Conservation (phyloP, 2,329 filamentous ascomycete genomes). For the Cadophora sp. region DNA sequence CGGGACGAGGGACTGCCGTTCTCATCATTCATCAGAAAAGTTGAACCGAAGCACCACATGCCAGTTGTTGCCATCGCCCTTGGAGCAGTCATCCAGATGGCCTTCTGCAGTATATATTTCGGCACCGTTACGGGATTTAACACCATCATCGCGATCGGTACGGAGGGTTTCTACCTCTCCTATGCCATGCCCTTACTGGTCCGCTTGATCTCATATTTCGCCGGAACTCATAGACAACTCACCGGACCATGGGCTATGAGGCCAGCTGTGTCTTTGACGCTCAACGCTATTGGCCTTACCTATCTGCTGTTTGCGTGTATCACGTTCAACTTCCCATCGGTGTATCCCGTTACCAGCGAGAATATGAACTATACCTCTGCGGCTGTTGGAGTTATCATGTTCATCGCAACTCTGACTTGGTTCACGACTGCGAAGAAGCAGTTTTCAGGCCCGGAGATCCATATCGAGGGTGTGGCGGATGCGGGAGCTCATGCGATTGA, state of each 20-base stretch:
- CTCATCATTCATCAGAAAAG: conserved; percentile 53
- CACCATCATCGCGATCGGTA: conserved; percentile 63
- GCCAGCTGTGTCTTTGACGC: conserved; percentile 43
- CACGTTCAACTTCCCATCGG: conserved; percentile 62
- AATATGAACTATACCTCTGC: conserved; percentile 67
- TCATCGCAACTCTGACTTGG: conserved; percentile 59
- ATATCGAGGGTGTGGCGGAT: conserved; percentile 33
- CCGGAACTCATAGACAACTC: conserved; percentile 48
- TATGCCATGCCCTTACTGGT: conserved; percentile 62
- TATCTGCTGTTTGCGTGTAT: conserved; percentile 61
- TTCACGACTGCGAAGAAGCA: conserved; percentile 55
- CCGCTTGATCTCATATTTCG: conserved; percentile 55
- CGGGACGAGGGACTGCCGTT: conserved; percentile 61
- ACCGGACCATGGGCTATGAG: conserved; percentile 51
- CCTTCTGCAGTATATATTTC: conserved; percentile 61
- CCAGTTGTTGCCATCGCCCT: conserved; percentile 58
- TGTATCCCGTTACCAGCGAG: conserved; percentile 56
- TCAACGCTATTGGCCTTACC: conserved; percentile 58
- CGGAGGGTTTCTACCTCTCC: conserved; percentile 64
- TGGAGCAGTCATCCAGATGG: conserved; percentile 56
- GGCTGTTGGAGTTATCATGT: conserved; percentile 59
- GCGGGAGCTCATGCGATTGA: conserved; percentile 23
- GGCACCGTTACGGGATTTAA: conserved; percentile 61
- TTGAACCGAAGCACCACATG: conserved; percentile 53
- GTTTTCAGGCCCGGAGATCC: conserved; percentile 55